Conservation (phyloP, 1,139 yeast genomes). For the Yamadazyma taylorii region DNA sequence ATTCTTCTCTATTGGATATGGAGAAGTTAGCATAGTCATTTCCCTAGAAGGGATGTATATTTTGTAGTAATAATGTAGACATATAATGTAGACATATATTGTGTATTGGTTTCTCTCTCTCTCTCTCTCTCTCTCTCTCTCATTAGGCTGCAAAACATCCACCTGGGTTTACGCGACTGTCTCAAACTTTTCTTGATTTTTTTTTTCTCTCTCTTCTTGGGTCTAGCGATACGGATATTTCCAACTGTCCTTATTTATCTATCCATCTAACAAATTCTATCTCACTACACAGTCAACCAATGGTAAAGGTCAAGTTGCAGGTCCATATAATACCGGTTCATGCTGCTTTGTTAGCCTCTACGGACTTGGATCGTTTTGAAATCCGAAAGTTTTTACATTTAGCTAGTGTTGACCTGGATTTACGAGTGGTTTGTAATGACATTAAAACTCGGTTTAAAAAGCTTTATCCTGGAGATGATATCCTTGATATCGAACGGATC, state of each 20-base stretch:
- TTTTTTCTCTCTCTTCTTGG: too few species aligned
- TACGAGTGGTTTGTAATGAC: slow-evolving; percentile 51
- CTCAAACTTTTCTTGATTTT: too few species aligned
- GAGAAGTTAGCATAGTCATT: background rate
- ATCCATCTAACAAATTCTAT: background rate
- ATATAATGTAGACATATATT: background rate
- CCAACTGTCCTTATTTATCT: too few species aligned
- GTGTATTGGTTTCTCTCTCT: too few species aligned
- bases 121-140: too few species aligned
- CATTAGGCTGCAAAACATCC: too few species aligned
- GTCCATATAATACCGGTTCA: slow-evolving; percentile 38
- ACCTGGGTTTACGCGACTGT: too few species aligned
- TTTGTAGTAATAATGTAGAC: too few species aligned
- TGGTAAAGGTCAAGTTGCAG: slow-evolving; percentile 32
- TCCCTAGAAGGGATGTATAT: background rate
- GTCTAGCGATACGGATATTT: too few species aligned
- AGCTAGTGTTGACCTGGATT: slow-evolving; percentile 44
- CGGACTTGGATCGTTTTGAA: slow-evolving; percentile 12
- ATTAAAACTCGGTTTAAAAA: slow-evolving; percentile 52
- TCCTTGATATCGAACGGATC: slow-evolving; percentile 51
- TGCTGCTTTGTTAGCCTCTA: slow-evolving; percentile 13
- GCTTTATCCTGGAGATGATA: slow-evolving; percentile 61
- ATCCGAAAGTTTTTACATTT: slow-evolving; percentile 61
- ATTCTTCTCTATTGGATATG: background rate
- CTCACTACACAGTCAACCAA: too few species aligned